Base-by-base conservation (phyloP, 371 early-diverging fungal genomes). In the Phascolomyces articulosus region DNA sequence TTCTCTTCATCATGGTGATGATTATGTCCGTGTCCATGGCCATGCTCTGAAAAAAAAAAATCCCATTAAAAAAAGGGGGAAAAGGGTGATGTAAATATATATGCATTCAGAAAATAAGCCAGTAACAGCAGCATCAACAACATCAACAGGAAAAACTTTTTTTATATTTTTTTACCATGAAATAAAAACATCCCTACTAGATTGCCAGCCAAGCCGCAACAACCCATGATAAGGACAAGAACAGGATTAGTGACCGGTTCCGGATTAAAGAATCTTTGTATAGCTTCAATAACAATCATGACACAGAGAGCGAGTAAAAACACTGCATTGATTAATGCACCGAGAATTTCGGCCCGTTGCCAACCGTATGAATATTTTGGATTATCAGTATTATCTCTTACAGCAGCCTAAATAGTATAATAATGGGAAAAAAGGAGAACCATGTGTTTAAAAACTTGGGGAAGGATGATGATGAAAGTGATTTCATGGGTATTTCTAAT, bases 311-410 rank as follows among this genome's bases (percentile, higher is more conserved):
- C 95, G 6, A 97, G 76, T 41, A 97, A 73, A 60, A 95, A 91
- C 20, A 95, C 94, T 11, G 93, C 95, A 70, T 97, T 97, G 58
- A 94, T 84, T 11, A 97, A 79, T 8, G 96, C 97, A 20, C 96
- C 97, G 21, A 97, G 83, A 24, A 96, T 87, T 77, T 97, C 96
- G 16, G 96, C 95, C 48, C 97, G 86, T 75, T 95, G 93, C 89
- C 89, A 92, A 7, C 96, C 96, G 74, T 93, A 97, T 21, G 94
- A 90, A 72, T 91, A 88, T 55, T 87, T 85, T 1, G 91, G 82
- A 26, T 82, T 71, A n/a, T 44, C 2, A 58, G 77, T 75, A 55
- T 80, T 67, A 24, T 80, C 89, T 29, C 60, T 64, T 31, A 60
- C 31, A 28, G 74, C 72, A 16, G 70, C 70, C 78, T 69, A 29